phyloP scores from a whole-genome alignment of 2,329 filamentous ascomycete genomes.

The Stromatinia cepivora region DNA sequence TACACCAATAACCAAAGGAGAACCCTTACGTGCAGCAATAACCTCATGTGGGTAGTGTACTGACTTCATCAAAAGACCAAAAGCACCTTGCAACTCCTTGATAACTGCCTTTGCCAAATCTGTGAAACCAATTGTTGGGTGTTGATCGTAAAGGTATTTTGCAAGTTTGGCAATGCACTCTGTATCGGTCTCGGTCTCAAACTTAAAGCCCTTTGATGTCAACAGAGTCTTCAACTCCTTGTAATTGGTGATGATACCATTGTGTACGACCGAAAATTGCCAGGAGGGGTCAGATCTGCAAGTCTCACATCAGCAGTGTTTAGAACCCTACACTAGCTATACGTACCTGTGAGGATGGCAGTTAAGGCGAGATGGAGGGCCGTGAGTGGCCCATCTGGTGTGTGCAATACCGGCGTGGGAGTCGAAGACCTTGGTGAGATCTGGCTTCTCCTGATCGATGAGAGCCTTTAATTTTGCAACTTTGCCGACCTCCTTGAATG shows the following conservation, averaged over 20 bases:
- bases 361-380: conserved; percentile 87
- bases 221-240: conserved; percentile 97
- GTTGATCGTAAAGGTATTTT: conserved; percentile 96
- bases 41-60: conserved; percentile 98
- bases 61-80: conserved; percentile 95
- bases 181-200: conserved; percentile 98
- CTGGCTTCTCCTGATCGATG: conserved; percentile 78
- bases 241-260: conserved; percentile 99
- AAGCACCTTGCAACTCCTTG: conserved; percentile 96
- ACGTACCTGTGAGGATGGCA: conserved; percentile 96
- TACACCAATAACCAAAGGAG: conserved; percentile 94
- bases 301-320: conserved; percentile 27
- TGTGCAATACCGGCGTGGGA: conserved; percentile 98
- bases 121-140: conserved; percentile 93
- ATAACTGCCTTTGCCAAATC: conserved; percentile 97
- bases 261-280: conserved; percentile 98
- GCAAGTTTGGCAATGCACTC: conserved; percentile 99
- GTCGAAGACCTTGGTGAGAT: conserved; percentile 91
- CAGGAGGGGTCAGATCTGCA: conserved; percentile 85
- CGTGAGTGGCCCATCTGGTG: conserved; percentile 98
- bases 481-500: conserved; percentile 99
- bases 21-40: conserved; percentile 97
- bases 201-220: conserved; percentile 91
- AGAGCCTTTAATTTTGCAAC: conserved; percentile 94
- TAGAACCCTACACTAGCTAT: neutral